Conservation (phyloP, 352 stramenopile genomes). For the Globisporangium lucens region DNA sequence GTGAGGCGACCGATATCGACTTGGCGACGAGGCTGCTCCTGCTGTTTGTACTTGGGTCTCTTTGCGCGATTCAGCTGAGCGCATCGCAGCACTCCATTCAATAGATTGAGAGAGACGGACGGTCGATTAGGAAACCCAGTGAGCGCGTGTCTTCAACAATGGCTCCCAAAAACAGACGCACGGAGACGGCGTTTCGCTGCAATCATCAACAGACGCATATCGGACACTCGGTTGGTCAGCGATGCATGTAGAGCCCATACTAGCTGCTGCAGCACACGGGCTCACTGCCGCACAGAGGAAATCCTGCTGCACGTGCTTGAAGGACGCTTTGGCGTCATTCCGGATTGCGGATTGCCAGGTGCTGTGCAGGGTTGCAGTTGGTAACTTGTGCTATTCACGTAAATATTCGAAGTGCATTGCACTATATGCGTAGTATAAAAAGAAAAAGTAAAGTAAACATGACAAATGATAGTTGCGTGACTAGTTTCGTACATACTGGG, state of each 20-base stretch:
- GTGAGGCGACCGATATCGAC: slow-evolving; percentile 4
- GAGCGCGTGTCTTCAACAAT: neutral
- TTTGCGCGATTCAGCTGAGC: neutral
- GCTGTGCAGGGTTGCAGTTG: no score
- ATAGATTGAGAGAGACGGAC: neutral
- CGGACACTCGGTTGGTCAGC: no score
- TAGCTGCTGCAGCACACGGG: no score
- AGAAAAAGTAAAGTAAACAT: no score
- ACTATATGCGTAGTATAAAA: neutral
- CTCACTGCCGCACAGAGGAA: no score
- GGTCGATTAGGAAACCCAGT: neutral
- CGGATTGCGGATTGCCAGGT: no score
- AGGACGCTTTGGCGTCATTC: no score
- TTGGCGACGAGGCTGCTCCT: neutral
- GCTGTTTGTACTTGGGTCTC: neutral
- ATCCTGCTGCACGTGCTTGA: no score
- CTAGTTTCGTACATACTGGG: no score
- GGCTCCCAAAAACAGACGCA: neutral
- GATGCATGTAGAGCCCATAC: no score
- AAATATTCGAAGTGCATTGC: neutral
- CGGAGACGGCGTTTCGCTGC: neutral
- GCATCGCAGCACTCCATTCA: neutral
- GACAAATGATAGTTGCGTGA: no score
- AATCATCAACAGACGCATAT: neutral
- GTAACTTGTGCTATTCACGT: neutral